These are phyloP conservation scores for Tetrahymena thermophila DNA, from an alignment of 73 alveolate species.

Conservation along the genomic window DNA sequence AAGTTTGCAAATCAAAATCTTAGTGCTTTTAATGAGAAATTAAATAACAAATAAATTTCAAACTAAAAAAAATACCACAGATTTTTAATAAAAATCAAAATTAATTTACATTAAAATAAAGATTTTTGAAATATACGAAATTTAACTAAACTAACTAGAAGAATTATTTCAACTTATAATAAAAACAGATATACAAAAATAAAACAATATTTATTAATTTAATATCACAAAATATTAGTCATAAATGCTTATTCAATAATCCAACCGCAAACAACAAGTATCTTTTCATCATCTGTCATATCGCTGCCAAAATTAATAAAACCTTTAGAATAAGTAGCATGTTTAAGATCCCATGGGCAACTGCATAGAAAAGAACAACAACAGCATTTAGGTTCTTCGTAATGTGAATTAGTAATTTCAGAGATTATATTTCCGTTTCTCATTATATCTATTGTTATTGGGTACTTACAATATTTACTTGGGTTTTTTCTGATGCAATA, in stretches of 20 bases:
- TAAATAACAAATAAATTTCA: too few species aligned
- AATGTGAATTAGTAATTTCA: neutral
- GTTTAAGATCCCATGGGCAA: neutral
- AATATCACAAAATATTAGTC: neutral
- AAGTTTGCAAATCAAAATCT: too few species aligned
- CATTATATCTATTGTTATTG: neutral
- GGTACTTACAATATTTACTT: neutral
- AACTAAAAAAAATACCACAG: too few species aligned
- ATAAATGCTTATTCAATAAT: neutral
- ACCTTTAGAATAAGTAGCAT: neutral
- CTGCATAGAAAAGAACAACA: too few species aligned
- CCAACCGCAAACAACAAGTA: neutral
- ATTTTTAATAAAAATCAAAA: too few species aligned
- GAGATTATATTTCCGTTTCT: neutral
- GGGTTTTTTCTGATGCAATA: neutral
- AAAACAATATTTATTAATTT: neutral
- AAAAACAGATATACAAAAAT: neutral
- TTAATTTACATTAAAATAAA: too few species aligned
- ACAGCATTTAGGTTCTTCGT: neutral
- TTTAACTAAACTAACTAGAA: too few species aligned
- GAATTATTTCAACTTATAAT: too few species aligned
- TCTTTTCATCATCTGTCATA: neutral
- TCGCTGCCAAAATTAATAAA: neutral
- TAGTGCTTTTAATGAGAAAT: too few species aligned
- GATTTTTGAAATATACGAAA: too few species aligned